phyloP scores from a whole-genome alignment of 2,329 filamentous ascomycete genomes.

The Colletotrichum sp. region DNA sequence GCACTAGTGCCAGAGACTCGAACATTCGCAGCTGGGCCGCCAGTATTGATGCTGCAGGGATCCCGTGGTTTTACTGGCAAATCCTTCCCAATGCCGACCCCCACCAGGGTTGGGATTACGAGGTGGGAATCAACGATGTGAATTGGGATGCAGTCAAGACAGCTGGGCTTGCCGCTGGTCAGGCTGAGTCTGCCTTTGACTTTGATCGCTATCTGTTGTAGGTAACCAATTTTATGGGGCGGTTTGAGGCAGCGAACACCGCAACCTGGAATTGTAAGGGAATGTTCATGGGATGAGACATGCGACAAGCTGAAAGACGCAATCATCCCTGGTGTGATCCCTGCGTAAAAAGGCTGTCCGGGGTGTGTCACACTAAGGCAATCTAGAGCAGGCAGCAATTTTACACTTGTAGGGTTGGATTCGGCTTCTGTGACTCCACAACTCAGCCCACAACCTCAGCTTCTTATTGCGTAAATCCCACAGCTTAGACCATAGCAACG shows the following conservation, averaged over 20 bases:
- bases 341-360: neutral
- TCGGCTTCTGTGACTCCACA: slow-evolving; percentile 2
- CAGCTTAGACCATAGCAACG: too few species aligned
- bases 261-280: neutral
- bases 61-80: slow-evolving; percentile 39
- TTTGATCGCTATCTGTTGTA: neutral
- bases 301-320: neutral
- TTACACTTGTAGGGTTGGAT: neutral
- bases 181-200: slow-evolving; percentile 14
- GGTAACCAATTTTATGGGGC: neutral
- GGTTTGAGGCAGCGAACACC: neutral
- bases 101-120: slow-evolving; percentile 34
- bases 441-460: neutral
- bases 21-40: slow-evolving; percentile 32
- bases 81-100: slow-evolving; percentile 35
- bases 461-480: neutral
- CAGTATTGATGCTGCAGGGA: slow-evolving; percentile 30
- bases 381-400: neutral
- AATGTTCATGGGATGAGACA: neutral
- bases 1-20: slow-evolving; percentile 21
- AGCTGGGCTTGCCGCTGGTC: slow-evolving; percentile 2
- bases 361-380: neutral
- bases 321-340: neutral
- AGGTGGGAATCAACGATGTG: slow-evolving; percentile 30
- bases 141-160: slow-evolving; percentile 24